Evolutionary conservation across 2,329 filamentous ascomycete species (phyloP).

Genomic region (Diaporthe australafricana): DNA sequence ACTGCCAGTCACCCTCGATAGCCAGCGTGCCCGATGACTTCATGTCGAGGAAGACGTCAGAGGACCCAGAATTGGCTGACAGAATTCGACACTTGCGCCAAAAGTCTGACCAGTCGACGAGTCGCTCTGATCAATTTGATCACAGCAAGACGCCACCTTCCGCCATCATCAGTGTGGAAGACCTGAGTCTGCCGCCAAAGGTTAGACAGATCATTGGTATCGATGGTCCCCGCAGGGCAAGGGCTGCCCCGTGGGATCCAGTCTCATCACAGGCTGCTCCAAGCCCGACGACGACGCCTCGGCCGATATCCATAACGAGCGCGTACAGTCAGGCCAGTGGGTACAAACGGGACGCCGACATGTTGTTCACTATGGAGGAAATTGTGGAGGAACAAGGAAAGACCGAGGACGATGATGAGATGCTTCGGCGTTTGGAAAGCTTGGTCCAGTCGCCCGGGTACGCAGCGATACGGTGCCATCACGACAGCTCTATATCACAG

Average conservation of each 20-base stretch:
- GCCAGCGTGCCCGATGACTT: not conserved
- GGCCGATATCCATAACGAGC: not conserved
- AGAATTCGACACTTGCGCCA: not conserved
- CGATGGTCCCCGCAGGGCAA: not conserved
- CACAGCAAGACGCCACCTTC: not conserved
- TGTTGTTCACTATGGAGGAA: constrained; percentile 10
- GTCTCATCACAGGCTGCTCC: constrained; percentile 1
- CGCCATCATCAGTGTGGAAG: not conserved
- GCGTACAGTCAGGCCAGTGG: constrained; percentile 9
- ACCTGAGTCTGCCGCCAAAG: constrained; percentile 1
- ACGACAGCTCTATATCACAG: not conserved
- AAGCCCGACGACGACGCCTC: not conserved
- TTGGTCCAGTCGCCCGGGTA: not conserved
- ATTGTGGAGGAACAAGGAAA: not conserved
- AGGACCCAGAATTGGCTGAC: not conserved
- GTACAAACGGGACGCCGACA: not conserved
- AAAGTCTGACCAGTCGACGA: not conserved
- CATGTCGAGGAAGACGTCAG: not conserved
- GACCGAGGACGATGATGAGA: not conserved
- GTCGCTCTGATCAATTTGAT: not conserved
- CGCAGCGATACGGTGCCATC: not conserved
- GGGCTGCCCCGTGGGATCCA: not conserved
- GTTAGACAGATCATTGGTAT: constrained; percentile 12
- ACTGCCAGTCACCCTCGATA: not conserved
- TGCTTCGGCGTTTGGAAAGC: not conserved